Percentiles rank a stretch among this genome's conserved stretches.
Evolutionary conservation across 2,329 filamentous ascomycete genomes (phyloP).

Genomic region (Epichloe coenophiala): DNA sequence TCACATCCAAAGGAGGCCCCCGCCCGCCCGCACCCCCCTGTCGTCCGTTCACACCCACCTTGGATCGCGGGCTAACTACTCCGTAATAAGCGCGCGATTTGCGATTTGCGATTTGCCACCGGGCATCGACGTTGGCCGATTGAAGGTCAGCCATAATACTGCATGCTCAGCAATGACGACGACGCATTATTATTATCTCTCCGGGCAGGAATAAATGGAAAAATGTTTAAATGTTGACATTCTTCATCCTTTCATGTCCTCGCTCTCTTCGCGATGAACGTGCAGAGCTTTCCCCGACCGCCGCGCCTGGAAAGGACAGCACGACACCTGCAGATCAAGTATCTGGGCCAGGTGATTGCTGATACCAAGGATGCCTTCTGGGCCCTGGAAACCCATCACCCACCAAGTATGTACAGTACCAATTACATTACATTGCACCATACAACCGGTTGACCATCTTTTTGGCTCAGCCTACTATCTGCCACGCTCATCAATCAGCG

Average conservation of each 20-base stretch:
- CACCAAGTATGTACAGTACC: constrained; percentile 33
- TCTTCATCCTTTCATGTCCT: neutral
- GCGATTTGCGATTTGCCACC: too few relatives aligned
- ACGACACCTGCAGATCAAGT: constrained; percentile 42
- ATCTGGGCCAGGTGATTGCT: constrained; percentile 39
- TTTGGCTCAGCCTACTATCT: constrained; percentile 41
- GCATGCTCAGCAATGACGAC: neutral
- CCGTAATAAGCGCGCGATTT: too few relatives aligned
- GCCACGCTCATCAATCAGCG: constrained; percentile 33
- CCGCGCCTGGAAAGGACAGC: constrained; percentile 40
- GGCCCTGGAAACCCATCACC: constrained; percentile 50
- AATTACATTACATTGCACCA: too few relatives aligned
- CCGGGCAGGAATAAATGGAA: too few relatives aligned
- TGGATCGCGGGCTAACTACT: too few relatives aligned
- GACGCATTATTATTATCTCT: neutral
- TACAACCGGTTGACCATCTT: neutral
- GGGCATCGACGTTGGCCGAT: too few relatives aligned
- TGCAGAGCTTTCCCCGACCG: constrained; percentile 44
- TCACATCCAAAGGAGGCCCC: too few relatives aligned
- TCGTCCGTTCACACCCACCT: too few relatives aligned
- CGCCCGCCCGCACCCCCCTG: too few relatives aligned
- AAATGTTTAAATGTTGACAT: too few relatives aligned
- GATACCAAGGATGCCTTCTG: constrained; percentile 46
- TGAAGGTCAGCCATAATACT: neutral
- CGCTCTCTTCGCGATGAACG: constrained; percentile 21